A percentile compares a stretch with the other conserved stretches of the same genome.
phyloP scores from a whole-genome alignment of 345 rosid genomes.

The Kernera saxatilis region DNA sequence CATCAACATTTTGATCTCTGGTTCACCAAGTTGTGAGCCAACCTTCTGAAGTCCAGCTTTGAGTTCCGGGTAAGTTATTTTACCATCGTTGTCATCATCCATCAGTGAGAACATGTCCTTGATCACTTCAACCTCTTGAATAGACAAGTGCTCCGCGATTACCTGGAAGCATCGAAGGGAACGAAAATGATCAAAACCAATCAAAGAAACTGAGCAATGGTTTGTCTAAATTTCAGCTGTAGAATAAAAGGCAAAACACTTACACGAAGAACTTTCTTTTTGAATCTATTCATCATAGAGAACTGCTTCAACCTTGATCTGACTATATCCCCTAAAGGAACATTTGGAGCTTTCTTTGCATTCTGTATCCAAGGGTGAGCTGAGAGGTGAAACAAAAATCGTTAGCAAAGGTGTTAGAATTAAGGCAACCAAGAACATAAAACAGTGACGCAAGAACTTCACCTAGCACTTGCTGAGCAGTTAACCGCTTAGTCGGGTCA shows the following conservation, averaged over 20 bases:
- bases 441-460: constrained; percentile 25
- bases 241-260: constrained; percentile 14
- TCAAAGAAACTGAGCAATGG: background rate
- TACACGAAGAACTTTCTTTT: constrained; percentile 89
- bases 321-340: constrained; percentile 91
- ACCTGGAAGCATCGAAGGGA: constrained; percentile 50
- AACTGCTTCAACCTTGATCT: constrained; percentile 93
- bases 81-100: constrained; percentile 91
- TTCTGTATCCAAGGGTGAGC: constrained; percentile 95
- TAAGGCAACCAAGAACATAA: background rate
- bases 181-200: background rate
- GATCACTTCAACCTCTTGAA: constrained; percentile 87
- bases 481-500: constrained; percentile 69
- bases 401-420: background rate
- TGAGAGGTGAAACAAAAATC: constrained; percentile 23
- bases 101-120: constrained; percentile 84
- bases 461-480: constrained; percentile 92
- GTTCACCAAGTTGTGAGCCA: constrained; percentile 86
- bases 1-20: constrained; percentile 96
- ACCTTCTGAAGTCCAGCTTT: constrained; percentile 87
- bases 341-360: constrained; percentile 94
- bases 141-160: constrained; percentile 82
- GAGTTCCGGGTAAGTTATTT: constrained; percentile 70
- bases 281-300: constrained; percentile 92
- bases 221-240: background rate